Evolutionary conservation across 495 filamentous ascomycete genomes (phyloP).

Genomic region (Penicillium waksmanii): DNA sequence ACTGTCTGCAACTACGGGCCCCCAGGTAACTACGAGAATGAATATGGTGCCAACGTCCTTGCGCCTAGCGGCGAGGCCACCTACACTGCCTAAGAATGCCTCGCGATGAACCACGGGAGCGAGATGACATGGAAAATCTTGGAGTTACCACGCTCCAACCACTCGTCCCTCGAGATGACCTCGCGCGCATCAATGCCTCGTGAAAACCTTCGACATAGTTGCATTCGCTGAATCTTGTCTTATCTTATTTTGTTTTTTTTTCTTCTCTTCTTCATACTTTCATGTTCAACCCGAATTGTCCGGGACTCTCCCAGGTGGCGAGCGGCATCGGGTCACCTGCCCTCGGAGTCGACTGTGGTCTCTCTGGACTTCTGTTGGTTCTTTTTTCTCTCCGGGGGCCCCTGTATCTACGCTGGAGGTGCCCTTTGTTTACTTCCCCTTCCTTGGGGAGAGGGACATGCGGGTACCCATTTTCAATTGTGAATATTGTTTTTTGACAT

Average conservation of each 20-base stretch:
- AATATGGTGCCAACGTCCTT: conserved; percentile 67
- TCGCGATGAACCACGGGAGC: not conserved
- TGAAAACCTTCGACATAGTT: not conserved
- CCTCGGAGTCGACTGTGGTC: not conserved
- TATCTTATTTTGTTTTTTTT: conserved; percentile 19
- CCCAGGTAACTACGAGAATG: conserved; percentile 68
- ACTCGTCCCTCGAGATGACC: not conserved
- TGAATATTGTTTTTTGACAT: conserved; percentile 40
- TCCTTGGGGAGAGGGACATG: conserved; percentile 23
- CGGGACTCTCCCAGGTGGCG: conserved; percentile 14
- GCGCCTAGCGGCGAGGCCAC: conserved; percentile 47
- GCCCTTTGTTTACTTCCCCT: conserved; percentile 12
- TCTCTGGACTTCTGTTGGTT: not conserved
- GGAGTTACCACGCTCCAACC: not conserved
- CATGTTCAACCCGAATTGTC: conserved; percentile 23
- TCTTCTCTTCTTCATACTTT: conserved; percentile 30
- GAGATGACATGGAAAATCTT: not conserved
- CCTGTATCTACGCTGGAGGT: conserved; percentile 31
- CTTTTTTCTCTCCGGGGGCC: conserved; percentile 1
- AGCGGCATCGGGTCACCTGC: conserved; percentile 14
- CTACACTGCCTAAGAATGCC: conserved; percentile 27
- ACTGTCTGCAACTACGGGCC: conserved; percentile 91
- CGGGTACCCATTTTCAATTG: conserved; percentile 36
- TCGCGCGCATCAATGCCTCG: not conserved
- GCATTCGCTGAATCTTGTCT: conserved; percentile 18